Percentiles rank a stretch among this genome's conserved stretches.
phyloP scores from a whole-genome alignment of 2,329 filamentous ascomycete genomes.

The Claviceps paspali region DNA sequence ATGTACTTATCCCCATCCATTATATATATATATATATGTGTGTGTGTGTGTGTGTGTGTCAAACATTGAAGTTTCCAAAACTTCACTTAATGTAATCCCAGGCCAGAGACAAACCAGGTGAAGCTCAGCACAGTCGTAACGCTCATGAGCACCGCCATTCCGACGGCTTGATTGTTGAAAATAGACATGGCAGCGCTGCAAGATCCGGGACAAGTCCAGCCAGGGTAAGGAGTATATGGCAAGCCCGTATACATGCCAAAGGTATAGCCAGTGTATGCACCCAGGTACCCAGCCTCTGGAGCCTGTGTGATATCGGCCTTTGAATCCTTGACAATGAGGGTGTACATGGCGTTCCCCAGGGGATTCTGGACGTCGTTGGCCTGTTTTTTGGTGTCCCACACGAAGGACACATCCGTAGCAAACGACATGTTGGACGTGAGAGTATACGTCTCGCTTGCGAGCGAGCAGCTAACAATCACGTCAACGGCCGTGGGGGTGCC shows the following conservation, averaged over 20 bases:
- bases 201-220: slow-evolving; percentile 41
- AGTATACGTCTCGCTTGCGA: slow-evolving; percentile 38
- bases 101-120: slow-evolving; percentile 46
- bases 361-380: slow-evolving; percentile 28
- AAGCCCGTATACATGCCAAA: slow-evolving; percentile 44
- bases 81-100: slow-evolving; percentile 20
- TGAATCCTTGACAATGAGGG: slow-evolving; percentile 46
- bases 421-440: slow-evolving; percentile 50
- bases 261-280: slow-evolving; percentile 28
- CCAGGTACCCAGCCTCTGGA: slow-evolving; percentile 40
- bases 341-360: slow-evolving; percentile 40
- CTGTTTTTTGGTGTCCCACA: slow-evolving; percentile 43
- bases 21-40: too few relatives aligned
- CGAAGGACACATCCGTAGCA: slow-evolving; percentile 31
- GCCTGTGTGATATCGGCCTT: slow-evolving; percentile 33
- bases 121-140: slow-evolving; percentile 43
- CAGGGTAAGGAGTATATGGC: slow-evolving; percentile 33
- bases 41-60: too few relatives aligned
- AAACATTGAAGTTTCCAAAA: neutral
- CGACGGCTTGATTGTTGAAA: slow-evolving; percentile 31
- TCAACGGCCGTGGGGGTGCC: slow-evolving; percentile 45
- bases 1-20: neutral
- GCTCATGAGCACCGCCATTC: slow-evolving; percentile 38
- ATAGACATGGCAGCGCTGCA: slow-evolving; percentile 38
- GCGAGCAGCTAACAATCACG: slow-evolving; percentile 40